phyloP scores from a whole-genome alignment of 2,329 filamentous ascomycete species.

The Daldinia sp. region DNA sequence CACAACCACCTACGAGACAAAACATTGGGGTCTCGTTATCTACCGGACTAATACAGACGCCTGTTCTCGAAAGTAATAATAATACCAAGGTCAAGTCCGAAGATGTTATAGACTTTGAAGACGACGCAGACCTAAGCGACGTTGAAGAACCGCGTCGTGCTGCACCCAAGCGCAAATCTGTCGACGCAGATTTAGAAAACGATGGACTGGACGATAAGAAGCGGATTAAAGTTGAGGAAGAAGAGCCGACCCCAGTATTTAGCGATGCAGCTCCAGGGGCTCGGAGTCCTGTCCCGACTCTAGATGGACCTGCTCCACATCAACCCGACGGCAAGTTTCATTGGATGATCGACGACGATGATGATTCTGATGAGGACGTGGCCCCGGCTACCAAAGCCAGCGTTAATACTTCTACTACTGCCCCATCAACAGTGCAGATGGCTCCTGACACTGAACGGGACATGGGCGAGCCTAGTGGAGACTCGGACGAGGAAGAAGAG shows the following conservation, averaged over 20 bases:
- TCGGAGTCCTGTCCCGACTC: conserved; percentile 12
- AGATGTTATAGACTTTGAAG: conserved; percentile 30
- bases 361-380: conserved; percentile 44
- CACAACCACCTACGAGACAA: conserved; percentile 12
- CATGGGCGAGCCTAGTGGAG: conserved; percentile 42
- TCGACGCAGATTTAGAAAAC: conserved; percentile 31
- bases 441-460: conserved; percentile 19
- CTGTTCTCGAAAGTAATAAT: conserved; percentile 1
- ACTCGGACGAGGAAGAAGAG: conserved; percentile 53
- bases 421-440: conserved; percentile 12
- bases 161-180: conserved; percentile 44
- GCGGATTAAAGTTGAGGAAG: conserved; percentile 44
- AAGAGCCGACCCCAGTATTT: conserved; percentile 20
- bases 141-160: conserved; percentile 7
- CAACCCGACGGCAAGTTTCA: conserved; percentile 46
- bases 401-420: conserved; percentile 5
- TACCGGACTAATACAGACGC: conserved; percentile 30
- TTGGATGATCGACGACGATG: conserved; percentile 50
- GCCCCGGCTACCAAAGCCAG: conserved; percentile 12
- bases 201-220: conserved; percentile 31
- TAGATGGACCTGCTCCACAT: conserved; percentile 8
- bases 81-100: conserved; percentile 29
- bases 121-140: conserved; percentile 31
- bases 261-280: conserved; percentile 22
- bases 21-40: conserved; percentile 27